These are phyloP conservation scores for Hypsizygus marmoreus DNA, from an alignment of 768 basidiomycete genomes.

Conservation along the genomic window DNA sequence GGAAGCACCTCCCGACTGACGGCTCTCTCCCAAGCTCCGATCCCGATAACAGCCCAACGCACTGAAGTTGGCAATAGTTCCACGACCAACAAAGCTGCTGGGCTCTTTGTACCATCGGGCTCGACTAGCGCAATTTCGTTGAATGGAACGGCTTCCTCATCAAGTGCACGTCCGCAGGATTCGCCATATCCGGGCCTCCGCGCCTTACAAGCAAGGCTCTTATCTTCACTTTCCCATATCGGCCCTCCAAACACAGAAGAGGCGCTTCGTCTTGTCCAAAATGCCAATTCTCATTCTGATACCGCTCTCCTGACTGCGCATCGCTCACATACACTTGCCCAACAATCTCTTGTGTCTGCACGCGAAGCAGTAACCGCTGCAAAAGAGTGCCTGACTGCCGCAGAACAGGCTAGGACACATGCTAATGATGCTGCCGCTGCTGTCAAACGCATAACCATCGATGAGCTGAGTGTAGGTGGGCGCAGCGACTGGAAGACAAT, in stretches of 20 bases:
- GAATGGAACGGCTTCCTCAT: too few relatives aligned
- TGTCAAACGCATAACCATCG: too few relatives aligned
- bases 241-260: constrained; percentile 17
- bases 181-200: constrained; percentile 19
- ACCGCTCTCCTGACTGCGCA: constrained; percentile 25
- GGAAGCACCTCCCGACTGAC: too few relatives aligned
- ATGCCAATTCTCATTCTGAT: constrained; percentile 24
- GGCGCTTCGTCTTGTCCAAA: constrained; percentile 22
- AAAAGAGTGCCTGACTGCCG: constrained; percentile 23
- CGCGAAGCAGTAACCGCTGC: constrained; percentile 29
- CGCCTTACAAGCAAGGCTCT: constrained; percentile 22
- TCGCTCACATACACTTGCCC: constrained; percentile 27
- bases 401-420: constrained; percentile 24
- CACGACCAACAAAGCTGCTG: too few relatives aligned
- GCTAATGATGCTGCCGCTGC: constrained; percentile 25
- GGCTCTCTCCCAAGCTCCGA: background rate
- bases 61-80: too few relatives aligned
- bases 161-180: constrained; percentile 1
- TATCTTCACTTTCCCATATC: constrained; percentile 22
- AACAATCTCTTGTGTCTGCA: constrained; percentile 29
- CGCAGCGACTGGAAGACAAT: constrained; percentile 16
- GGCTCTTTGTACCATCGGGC: too few relatives aligned
- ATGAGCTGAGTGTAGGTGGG: too few relatives aligned
- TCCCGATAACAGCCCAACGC: background rate
- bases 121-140: too few relatives aligned